phyloP scores from a whole-genome alignment of 768 basidiomycete genomes.

The Xerocomus potaroensis region DNA sequence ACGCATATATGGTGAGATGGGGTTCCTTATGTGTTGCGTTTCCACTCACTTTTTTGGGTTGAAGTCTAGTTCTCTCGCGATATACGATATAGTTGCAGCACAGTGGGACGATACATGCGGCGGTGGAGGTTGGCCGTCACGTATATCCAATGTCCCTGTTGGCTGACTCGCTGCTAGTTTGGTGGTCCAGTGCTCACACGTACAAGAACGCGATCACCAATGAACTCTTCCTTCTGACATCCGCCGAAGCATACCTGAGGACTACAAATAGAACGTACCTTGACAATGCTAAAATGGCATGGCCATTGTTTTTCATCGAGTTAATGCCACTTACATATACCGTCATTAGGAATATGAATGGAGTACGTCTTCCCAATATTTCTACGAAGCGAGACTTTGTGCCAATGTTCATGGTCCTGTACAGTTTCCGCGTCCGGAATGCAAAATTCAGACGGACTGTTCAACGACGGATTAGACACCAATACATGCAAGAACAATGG shows the following conservation, averaged over 20 bases:
- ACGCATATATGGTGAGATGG: slow-evolving; percentile 16
- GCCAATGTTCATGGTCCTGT: not conserved
- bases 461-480: slow-evolving; percentile 27
- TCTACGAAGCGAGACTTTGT: not conserved
- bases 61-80: slow-evolving; percentile 42
- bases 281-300: slow-evolving; percentile 45
- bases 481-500: slow-evolving; percentile 29
- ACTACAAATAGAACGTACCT: slow-evolving; percentile 38
- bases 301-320: not conserved
- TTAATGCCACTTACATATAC: not conserved
- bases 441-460: slow-evolving; percentile 26
- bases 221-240: slow-evolving; percentile 49
- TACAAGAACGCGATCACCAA: slow-evolving; percentile 66
- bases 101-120: slow-evolving; percentile 50
- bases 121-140: slow-evolving; percentile 40
- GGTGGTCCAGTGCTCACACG: slow-evolving; percentile 52
- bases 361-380: slow-evolving; percentile 28
- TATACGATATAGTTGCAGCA: slow-evolving; percentile 49
- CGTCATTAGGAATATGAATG: slow-evolving; percentile 24
- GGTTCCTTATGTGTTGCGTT: slow-evolving; percentile 21
- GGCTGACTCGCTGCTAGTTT: slow-evolving; percentile 33
- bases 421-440: slow-evolving; percentile 29
- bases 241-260: slow-evolving; percentile 43
- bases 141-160: not conserved
- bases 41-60: slow-evolving; percentile 19